A percentile compares a stretch with the other conserved stretches of the same genome.
Conservation (phyloP, 108 stramenopile species). For the Pseudonitzschia multistriata region DNA sequence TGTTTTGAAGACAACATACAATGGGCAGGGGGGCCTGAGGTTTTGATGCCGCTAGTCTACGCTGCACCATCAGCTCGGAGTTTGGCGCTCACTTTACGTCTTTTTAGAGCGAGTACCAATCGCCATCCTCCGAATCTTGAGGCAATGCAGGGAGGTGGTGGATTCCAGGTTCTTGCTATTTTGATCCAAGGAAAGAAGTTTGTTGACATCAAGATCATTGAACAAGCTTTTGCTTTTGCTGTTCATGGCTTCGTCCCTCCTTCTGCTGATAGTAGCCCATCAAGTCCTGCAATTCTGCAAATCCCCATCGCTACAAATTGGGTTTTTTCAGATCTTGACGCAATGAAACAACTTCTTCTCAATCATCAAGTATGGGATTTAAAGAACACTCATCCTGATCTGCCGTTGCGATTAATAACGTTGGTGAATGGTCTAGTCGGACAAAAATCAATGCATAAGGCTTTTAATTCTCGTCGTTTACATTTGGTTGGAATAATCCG, state of each 20-base stretch:
- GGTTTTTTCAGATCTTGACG: slow-evolving; percentile 87
- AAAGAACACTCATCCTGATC: slow-evolving; percentile 60
- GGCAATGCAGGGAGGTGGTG: slow-evolving; percentile 80
- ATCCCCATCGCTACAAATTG: slow-evolving; percentile 57
- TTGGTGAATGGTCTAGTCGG: slow-evolving; percentile 79
- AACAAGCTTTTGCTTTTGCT: slow-evolving; percentile 85
- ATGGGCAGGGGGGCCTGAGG: slow-evolving; percentile 81
- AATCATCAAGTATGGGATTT: slow-evolving; percentile 92
- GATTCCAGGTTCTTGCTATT: slow-evolving; percentile 78
- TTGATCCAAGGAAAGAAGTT: slow-evolving; percentile 74
- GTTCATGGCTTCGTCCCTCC: slow-evolving; percentile 76
- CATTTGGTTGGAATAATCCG: slow-evolving; percentile 81
- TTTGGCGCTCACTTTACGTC: slow-evolving; percentile 62
- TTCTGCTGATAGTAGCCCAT: slow-evolving; percentile 37
- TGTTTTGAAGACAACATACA: slow-evolving; percentile 87
- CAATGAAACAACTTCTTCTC: slow-evolving; percentile 85
- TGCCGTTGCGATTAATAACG: slow-evolving; percentile 71
- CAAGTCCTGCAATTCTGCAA: slow-evolving; percentile 20
- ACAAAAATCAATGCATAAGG: slow-evolving; percentile 73
- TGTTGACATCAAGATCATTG: slow-evolving; percentile 70
- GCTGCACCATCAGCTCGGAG: slow-evolving; percentile 64
- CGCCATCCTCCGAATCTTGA: slow-evolving; percentile 82
- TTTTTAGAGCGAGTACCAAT: slow-evolving; percentile 68
- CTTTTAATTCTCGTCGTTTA: slow-evolving; percentile 84
- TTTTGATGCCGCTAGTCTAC: slow-evolving; percentile 75